Evolutionary conservation across 2,329 filamentous ascomycete genomes (phyloP), one percentile per base, ranked within the genome.

Genomic region (Cordyceps cicadae): DNA sequence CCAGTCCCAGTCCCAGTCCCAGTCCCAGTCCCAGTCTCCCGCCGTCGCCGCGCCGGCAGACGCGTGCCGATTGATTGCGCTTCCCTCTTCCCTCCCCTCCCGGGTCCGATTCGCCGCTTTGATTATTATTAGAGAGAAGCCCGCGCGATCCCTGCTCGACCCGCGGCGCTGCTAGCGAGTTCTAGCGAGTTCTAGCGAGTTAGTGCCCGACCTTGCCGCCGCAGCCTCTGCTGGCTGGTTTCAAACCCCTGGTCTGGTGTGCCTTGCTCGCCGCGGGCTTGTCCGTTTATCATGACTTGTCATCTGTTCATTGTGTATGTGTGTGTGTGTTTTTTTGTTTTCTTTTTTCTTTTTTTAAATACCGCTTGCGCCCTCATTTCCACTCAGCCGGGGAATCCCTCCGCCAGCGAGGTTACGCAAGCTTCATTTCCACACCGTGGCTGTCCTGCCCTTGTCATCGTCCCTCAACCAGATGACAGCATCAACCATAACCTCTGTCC

Each of bases 181-280:
- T n/a, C n/a, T n/a, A n/a, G n/a, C n/a, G n/a, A n/a, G n/a, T n/a
- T n/a, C n/a, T n/a, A n/a, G 34, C 34, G 11, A 37, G 21, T 39
- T 59, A 32, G 55, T n/a, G 49, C 39, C 56, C 39, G 56, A 59
- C 49, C 29, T 52, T 52, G 48, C 56, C 49, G 56, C 3, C 12
- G 4, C 11, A 1, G 11, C 8, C 21, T 3, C 15, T 14, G 45
- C 24, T 48, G 45, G 21, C 45, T 26, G 19, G 45, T 48, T 48
- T 48, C 45, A 26, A 24, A 12, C 45, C 45, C 45, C 21, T 48
- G 45, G 19, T n/a, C n/a, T n/a, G n/a, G n/a, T n/a, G n/a, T 3
- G 21, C 45, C 43, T 46, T 11, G 21, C 21, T n/a, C 21, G 43
- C 11, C 8, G 14, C 45, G 45, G 45, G 45, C 26, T 26, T 26